Base-by-base conservation (phyloP, 352 stramenopile species). In the Saprolegnia diclina region DNA sequence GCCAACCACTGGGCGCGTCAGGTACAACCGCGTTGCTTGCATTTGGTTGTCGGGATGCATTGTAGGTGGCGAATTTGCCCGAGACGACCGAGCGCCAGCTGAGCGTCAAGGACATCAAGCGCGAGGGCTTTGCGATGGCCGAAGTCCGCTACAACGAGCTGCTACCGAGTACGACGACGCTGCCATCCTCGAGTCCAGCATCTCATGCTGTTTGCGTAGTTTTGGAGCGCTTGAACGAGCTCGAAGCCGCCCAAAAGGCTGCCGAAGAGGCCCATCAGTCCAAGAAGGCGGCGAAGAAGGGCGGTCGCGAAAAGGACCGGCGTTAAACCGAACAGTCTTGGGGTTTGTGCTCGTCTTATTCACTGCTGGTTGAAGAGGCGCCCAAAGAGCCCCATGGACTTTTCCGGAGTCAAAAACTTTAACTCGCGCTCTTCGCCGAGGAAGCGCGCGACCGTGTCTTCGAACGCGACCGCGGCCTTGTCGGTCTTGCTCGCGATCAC, bases 371-470 rank as follows among this genome's bases (percentile, higher is more conserved):
- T 77, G 67, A 93, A 91, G 40, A 93, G 72, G 42, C 83, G 83
- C 45, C 80, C 78, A 70, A 97, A 83, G 21, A 97, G 76, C 5
- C 83, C 71, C 73, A 91, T 93, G 21, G 90, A 85, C 56, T 83
- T 80, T 18, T 94, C 89, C 0, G 90, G 85, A 52, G 91, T 79
- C 48, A 96, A 73, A 71, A 95, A 97, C 67, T 89, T 81, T 73
- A 97, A 88, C 46, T 91, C 80, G 9, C 87, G 88, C 55, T 92
- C 74, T 46, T 96, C 87, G 24, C 90, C 90, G 32, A 97, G 77
- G 74, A 96, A 97, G 29, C 90, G 85, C 61, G 91, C 90, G 42
- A 97, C 90, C 14, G 90, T 92, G 70, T 97, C 89, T 40, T 92
- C 83, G 70, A 96, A 97, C 3, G 89, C 89, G 16, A 83, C 72